A percentile compares a stretch with the other conserved stretches of the same genome.
Evolutionary conservation across 2,329 filamentous ascomycete species (phyloP).

Genomic region (Sporothrix humicola): DNA sequence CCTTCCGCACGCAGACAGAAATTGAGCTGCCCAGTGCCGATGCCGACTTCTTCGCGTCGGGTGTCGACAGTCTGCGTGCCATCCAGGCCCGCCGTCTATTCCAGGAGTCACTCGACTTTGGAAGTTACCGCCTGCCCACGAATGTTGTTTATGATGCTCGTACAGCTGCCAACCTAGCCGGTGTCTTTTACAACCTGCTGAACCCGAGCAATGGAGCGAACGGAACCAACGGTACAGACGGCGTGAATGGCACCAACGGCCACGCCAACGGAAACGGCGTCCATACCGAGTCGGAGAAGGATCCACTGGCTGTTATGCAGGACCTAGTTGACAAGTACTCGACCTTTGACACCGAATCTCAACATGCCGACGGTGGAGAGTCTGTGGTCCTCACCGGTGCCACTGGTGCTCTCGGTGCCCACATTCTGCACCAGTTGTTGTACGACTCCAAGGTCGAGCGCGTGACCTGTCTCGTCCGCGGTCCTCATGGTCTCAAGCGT

Average conservation of each 20-base stretch:
- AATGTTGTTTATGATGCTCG: slow-evolving; percentile 53
- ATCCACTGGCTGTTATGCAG: slow-evolving; percentile 45
- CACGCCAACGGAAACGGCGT: neutral
- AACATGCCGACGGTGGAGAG: slow-evolving; percentile 21
- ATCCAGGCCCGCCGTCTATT: slow-evolving; percentile 53
- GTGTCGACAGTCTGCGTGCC: slow-evolving; percentile 55
- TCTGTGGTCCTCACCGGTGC: slow-evolving; percentile 48
- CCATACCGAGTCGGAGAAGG: neutral
- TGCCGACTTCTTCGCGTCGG: slow-evolving; percentile 52
- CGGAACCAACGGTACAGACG: slow-evolving; percentile 35
- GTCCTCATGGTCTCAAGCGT: slow-evolving; percentile 32
- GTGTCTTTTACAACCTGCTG: slow-evolving; percentile 40
- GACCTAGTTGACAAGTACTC: slow-evolving; percentile 54
- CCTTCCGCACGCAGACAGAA: slow-evolving; percentile 42
- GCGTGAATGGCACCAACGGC: neutral
- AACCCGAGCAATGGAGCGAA: slow-evolving; percentile 29
- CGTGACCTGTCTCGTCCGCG: slow-evolving; percentile 45
- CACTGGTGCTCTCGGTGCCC: slow-evolving; percentile 52
- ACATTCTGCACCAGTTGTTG: slow-evolving; percentile 48
- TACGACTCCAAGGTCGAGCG: slow-evolving; percentile 44
- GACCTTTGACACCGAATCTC: slow-evolving; percentile 41
- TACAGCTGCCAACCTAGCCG: slow-evolving; percentile 47
- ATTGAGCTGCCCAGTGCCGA: slow-evolving; percentile 43
- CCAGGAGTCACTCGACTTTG: slow-evolving; percentile 48
- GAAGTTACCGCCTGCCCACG: slow-evolving; percentile 42